Evolutionary conservation across 140 eudicot species (phyloP).

Genomic region (Stevia rebaudiana): DNA sequence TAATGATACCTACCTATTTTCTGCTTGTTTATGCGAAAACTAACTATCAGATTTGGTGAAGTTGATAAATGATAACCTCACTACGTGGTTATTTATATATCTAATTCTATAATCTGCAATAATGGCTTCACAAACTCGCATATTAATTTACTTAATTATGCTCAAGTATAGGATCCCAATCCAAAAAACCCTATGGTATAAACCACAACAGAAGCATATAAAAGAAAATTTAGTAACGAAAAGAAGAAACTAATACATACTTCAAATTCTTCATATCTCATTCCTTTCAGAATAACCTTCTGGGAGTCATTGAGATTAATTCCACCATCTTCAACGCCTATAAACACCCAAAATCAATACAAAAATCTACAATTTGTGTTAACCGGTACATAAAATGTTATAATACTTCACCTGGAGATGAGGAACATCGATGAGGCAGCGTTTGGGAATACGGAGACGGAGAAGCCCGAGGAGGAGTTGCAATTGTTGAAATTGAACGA

Average conservation of each 20-base stretch:
- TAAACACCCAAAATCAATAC: conserved; percentile 4
- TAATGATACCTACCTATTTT: neutral
- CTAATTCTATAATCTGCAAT: neutral
- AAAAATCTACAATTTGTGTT: neutral
- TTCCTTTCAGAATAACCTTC: conserved; percentile 56
- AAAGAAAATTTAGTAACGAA: neutral
- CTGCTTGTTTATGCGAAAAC: neutral
- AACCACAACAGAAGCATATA: neutral
- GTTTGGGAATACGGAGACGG: conserved; percentile 17
- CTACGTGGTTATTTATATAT: no score
- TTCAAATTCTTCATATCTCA: conserved; percentile 52
- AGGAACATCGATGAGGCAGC: conserved; percentile 4
- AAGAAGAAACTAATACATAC: neutral
- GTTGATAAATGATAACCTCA: neutral
- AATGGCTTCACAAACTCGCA: neutral
- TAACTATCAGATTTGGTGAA: neutral
- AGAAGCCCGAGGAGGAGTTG: conserved; percentile 11
- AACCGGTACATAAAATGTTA: neutral
- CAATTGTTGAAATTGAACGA: conserved; percentile 18
- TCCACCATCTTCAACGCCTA: conserved; percentile 37
- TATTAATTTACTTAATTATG: neutral
- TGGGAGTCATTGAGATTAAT: conserved; percentile 21
- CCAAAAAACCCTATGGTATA: neutral
- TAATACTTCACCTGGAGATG: conserved; percentile 16
- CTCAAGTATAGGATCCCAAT: neutral